Conservation (phyloP, 441 rosid species). For the Erysimum cheiri region DNA sequence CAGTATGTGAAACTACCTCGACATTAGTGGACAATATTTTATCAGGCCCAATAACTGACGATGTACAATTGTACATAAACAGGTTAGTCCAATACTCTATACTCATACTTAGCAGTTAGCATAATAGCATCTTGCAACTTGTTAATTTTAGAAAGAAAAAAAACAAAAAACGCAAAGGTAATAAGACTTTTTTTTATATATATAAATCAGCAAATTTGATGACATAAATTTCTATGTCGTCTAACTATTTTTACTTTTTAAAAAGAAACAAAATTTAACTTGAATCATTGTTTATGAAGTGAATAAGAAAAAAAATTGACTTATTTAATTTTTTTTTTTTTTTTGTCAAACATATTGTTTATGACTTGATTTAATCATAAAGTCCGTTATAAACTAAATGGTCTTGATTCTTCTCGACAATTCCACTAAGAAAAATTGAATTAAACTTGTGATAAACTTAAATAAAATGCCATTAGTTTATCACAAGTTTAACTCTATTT, state of each 20-base stretch:
- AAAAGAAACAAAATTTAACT: not conserved
- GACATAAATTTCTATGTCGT: not conserved
- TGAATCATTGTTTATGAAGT: not conserved
- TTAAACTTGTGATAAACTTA: no score
- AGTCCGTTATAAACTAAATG: not conserved
- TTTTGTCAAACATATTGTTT: no score
- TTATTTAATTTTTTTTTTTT: not conserved
- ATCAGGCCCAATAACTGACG: constrained; percentile 23
- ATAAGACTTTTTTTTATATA: no score
- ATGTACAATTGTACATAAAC: constrained; percentile 12
- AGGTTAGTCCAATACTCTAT: not conserved
- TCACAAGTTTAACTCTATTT: no score
- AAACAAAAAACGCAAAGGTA: not conserved
- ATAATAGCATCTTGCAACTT: no score
- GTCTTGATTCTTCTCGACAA: no score
- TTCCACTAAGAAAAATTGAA: no score
- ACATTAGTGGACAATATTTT: not conserved
- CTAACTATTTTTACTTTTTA: not conserved
- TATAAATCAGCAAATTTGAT: not conserved
- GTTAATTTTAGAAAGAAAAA: not conserved
- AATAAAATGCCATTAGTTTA: no score
- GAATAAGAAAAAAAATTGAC: not conserved
- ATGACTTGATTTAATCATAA: not conserved
- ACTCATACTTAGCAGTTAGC: not conserved
- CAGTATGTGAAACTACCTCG: not conserved